These are phyloP conservation scores for Marasmius tenuissimus DNA, from an alignment of 1,284 basidiomycete genomes.

Conservation along the genomic window DNA sequence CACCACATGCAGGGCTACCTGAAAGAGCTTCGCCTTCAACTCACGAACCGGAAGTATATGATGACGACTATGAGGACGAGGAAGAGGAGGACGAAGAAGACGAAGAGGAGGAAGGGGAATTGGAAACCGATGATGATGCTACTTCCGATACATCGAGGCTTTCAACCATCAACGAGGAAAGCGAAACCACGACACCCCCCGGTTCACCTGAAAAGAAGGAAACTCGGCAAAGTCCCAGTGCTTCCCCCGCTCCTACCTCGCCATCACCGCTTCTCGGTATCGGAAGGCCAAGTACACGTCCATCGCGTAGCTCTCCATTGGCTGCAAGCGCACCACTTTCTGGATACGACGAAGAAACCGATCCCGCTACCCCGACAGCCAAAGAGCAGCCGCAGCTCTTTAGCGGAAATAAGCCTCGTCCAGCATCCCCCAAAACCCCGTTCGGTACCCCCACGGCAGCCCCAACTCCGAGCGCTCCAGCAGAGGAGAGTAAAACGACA, in stretches of 20 bases:
- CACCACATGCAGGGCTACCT: background rate
- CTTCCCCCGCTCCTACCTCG: slow-evolving; percentile 29
- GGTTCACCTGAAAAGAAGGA: slow-evolving; percentile 48
- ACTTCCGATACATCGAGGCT: slow-evolving; percentile 19
- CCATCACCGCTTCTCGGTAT: slow-evolving; percentile 36
- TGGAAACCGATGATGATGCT: slow-evolving; percentile 23
- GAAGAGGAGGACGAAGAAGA: slow-evolving; percentile 17
- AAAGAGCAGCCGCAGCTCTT: slow-evolving; percentile 15
- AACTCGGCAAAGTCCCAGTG: slow-evolving; percentile 21
- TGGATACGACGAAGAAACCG: slow-evolving; percentile 33
- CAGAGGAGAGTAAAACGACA: slow-evolving; percentile 17
- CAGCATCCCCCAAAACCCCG: slow-evolving; percentile 36
- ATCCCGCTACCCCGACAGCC: slow-evolving; percentile 3
- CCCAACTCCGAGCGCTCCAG: slow-evolving; percentile 23
- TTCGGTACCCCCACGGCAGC: slow-evolving; percentile 28
- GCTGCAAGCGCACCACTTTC: slow-evolving; percentile 46
- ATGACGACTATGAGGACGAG: slow-evolving; percentile 20
- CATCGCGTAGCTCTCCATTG: slow-evolving; percentile 62
- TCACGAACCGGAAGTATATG: slow-evolving; percentile 24
- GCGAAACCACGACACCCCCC: slow-evolving; percentile 50
- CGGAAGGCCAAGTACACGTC: slow-evolving; percentile 56
- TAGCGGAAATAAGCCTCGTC: slow-evolving; percentile 22
- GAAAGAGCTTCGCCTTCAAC: background rate
- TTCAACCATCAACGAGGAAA: slow-evolving; percentile 29
- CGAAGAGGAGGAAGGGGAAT: slow-evolving; percentile 27